Base-by-base conservation (phyloP, 2,329 filamentous ascomycete species). In the Beauveria caledonica region DNA sequence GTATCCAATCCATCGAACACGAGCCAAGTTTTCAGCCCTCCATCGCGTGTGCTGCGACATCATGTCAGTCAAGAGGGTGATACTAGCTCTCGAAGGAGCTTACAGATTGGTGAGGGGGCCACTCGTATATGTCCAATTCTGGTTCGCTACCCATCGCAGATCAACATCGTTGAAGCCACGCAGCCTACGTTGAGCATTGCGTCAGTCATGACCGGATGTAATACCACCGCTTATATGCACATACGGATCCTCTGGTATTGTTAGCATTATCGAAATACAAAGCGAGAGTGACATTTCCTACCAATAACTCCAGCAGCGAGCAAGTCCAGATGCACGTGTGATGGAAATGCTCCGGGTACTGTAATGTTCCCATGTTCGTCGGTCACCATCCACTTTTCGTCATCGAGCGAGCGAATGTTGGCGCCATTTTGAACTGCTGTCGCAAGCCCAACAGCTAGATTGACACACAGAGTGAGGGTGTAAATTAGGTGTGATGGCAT, bases 1-100 rank as follows among this genome's bases (percentile, higher is more conserved):
- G 84, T 86, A 63, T 87, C 84, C 2, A 86, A 73, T 7, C 84
- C 84, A 60, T 86, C 78, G 70, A 86, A 86, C 0, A 85, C 72
- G 1, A 86, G 75, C 74, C 78, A 86, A 3, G 55, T 58, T 13
- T 19, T 83, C 5, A 66, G 73, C 1, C 68, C 68, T 39, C 75
- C 15, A 71, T 70, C 48, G 44, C 66, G 49, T 1, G 62, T 39
- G 3, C 56, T 53, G 51, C 45, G 39, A 63, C 64, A 45, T 44
- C 21, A 2, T 3, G 33, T 54, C n/a, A 49, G 55, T 1, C 25
- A 8, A 27, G 19, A 13, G 11, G 5, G 33, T 6, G 11, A 36
- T 36, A 1, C 6, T 8, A n/a, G 17, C 36, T 9, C 21, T 29
- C 9, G 9, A 27, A 11, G 77, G 70, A 83, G 64, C 60, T 52